Base-by-base conservation (phyloP, 2,329 filamentous ascomycete species). In the Xylaria sp. region DNA sequence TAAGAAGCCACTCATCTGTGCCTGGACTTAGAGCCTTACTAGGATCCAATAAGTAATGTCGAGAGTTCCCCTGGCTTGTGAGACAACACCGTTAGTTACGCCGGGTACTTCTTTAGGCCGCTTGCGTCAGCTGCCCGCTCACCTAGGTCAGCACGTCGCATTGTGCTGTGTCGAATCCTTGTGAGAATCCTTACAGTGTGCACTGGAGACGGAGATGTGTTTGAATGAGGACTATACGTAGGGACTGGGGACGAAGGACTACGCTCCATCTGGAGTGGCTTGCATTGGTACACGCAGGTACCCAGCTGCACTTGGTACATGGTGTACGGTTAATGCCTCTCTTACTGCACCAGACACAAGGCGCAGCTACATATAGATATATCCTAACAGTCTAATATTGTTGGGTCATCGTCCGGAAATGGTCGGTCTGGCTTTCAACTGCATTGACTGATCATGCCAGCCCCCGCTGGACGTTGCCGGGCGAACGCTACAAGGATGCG, bases 241-340 rank as follows among this genome's bases (percentile, higher is more conserved):
- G 32, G 32, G 32, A 6, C 8, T 40, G 37, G 23, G 48, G 51
- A 37, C 10, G 29, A 13, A 48, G 54, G 25, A 23, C 29, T 63
- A 47, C 37, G 12, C 68, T 68, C 18, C 29, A 68, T 68, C 61
- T 32, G 61, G 65, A 55, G 64, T 62, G 59, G 66, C 58, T 44
- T 62, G 60, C 60, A 70, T 65, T 25, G 65, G 65, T 68, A 68
- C 68, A 62, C 60, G 62, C 54, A 53, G 48, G 65, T 70, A 70
- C 59, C 62, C 23, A n/a, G 40, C 27, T 60, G 54, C 50, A 21
- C 21, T 18, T 18, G 59, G 65, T 60, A 65, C 68, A 32, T 54
- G 16, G 21, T 50, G 27, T 68, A 68, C 65, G 25, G 12, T 29
- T 23, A 10, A 44, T 23, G n/a, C 18, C 27, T 57, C 27, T 57